These are phyloP conservation scores for Chrysopogon serrulatus DNA, from an alignment of 176 grass and related monocot genomes.

Conservation along the genomic window DNA sequence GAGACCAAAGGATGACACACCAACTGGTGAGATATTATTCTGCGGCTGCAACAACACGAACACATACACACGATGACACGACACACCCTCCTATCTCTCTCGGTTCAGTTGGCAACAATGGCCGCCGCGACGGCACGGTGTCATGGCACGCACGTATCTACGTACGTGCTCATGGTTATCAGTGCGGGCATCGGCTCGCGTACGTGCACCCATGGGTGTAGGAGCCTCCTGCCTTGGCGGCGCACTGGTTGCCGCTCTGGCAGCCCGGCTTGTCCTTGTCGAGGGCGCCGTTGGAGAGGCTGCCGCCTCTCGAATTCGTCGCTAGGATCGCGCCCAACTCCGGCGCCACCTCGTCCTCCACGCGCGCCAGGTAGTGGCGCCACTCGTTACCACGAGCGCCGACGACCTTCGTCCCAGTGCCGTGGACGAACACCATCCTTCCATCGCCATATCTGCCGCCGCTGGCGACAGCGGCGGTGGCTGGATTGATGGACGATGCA, in stretches of 20 bases:
- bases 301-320: not conserved
- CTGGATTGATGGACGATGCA: not conserved
- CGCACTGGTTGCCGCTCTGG: not conserved
- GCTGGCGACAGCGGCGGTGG: not conserved
- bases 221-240: not conserved
- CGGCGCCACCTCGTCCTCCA: not conserved
- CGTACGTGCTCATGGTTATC: not conserved
- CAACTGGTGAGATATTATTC: too few species aligned
- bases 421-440: not conserved
- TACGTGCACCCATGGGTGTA: constrained; percentile 35
- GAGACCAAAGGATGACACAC: too few species aligned
- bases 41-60: too few species aligned
- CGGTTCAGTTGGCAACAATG: too few species aligned
- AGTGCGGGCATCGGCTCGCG: not conserved
- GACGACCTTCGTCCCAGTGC: not conserved
- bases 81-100: too few species aligned
- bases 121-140: too few species aligned
- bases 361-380: not conserved
- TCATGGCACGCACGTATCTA: not conserved
- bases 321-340: not conserved
- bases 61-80: too few species aligned
- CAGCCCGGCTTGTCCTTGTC: not conserved
- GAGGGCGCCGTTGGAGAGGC: not conserved
- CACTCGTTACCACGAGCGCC: not conserved
- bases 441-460: too few species aligned